These are phyloP conservation scores for Penicillium samsonianum DNA, from an alignment of 495 filamentous ascomycete species.

Conservation along the genomic window DNA sequence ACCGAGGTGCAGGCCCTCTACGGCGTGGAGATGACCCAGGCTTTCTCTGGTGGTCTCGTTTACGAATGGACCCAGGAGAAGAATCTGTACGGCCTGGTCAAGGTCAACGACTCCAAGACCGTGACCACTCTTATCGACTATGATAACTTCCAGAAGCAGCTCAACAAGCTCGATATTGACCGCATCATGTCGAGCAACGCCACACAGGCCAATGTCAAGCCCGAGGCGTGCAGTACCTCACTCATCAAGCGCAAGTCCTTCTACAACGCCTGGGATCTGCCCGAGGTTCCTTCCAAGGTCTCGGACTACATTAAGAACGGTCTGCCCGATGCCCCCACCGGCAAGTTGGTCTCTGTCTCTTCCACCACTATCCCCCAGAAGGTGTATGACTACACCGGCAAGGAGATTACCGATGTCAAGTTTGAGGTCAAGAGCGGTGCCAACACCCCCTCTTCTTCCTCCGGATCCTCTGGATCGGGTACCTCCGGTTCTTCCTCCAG, in stretches of 20 bases:
- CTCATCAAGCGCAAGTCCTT: conserved; percentile 66
- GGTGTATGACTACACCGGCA: conserved; percentile 58
- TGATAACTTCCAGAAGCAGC: conserved; percentile 72
- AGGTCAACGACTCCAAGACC: conserved; percentile 63
- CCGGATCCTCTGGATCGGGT: conserved; percentile 28
- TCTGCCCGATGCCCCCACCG: conserved; percentile 50
- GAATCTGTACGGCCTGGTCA: conserved; percentile 79
- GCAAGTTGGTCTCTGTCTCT: conserved; percentile 61
- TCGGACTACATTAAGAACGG: conserved; percentile 56
- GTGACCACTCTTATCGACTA: conserved; percentile 70
- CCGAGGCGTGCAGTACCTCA: conserved; percentile 59
- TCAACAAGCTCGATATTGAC: conserved; percentile 69
- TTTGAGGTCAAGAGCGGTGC: conserved; percentile 54
- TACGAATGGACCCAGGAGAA: conserved; percentile 84
- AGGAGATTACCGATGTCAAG: conserved; percentile 51
- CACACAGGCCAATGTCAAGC: conserved; percentile 48
- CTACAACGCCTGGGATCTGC: conserved; percentile 75
- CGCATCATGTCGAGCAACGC: conserved; percentile 60
- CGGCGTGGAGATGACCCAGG: conserved; percentile 71
- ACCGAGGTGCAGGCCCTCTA: conserved; percentile 82
- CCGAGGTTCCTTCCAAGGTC: conserved; percentile 53
- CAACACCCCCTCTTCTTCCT: conserved; percentile 32
- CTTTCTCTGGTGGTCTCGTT: conserved; percentile 84
- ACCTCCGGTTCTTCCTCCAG: conserved; percentile 33
- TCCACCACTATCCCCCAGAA: conserved; percentile 50